Evolutionary conservation across 2,329 filamentous ascomycete genomes (phyloP).

Genomic region (Dactylellina cionopaga): DNA sequence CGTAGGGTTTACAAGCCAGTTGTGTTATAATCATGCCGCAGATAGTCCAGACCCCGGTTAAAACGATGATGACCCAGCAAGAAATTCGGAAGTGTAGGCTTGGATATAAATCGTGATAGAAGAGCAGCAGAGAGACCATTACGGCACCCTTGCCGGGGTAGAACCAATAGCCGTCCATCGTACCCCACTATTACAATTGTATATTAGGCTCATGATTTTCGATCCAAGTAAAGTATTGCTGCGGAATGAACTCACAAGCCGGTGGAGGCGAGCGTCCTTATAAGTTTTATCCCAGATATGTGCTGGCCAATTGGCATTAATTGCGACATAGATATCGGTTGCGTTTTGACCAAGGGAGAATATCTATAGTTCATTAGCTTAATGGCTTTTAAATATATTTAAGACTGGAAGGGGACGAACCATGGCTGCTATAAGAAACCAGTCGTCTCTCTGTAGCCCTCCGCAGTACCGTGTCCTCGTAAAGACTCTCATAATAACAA

Average conservation of each 20-base stretch:
- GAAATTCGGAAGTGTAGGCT: neutral
- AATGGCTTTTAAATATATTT: neutral
- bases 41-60: neutral
- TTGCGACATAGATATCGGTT: neutral
- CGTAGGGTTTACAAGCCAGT: slow-evolving; percentile 4
- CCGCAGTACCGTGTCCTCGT: slow-evolving; percentile 6
- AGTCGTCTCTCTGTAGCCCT: neutral
- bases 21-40: neutral
- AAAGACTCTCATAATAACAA: slow-evolving; percentile 3
- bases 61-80: neutral
- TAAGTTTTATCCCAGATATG: slow-evolving; percentile 15
- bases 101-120: slow-evolving; percentile 9
- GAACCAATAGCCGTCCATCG: neutral
- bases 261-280: neutral
- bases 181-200: neutral
- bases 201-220: neutral
- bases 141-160: slow-evolving; percentile 1
- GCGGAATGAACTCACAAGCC: neutral
- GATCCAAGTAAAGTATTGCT: neutral
- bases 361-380: neutral
- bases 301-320: neutral
- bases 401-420: neutral
- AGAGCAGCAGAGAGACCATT: slow-evolving; percentile 2
- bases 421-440: neutral
- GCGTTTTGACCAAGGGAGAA: neutral